These are phyloP conservation scores for Trichocomaceae sp. DNA, from an alignment of 2,329 filamentous ascomycete species.

Conservation along the genomic window DNA sequence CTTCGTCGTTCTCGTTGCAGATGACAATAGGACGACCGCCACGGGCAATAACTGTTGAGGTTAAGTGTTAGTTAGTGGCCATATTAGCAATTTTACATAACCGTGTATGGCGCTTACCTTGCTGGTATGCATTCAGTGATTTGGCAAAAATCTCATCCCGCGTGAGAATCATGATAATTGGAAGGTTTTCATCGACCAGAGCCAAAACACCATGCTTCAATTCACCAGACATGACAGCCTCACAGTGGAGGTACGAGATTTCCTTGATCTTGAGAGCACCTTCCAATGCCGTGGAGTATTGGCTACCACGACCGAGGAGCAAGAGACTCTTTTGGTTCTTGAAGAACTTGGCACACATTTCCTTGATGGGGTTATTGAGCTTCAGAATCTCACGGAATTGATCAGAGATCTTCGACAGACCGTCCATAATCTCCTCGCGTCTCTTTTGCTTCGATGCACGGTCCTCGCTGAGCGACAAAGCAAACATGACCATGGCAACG, in stretches of 20 bases:
- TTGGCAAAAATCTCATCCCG: constrained; percentile 95
- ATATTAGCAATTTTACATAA: not conserved
- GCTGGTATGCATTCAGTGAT: constrained; percentile 98
- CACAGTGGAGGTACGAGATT: constrained; percentile 98
- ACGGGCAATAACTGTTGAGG: constrained; percentile 73
- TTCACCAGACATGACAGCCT: constrained; percentile 99
- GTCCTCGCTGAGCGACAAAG: constrained; percentile 90
- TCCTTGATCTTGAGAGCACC: constrained; percentile 99
- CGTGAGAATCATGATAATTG: constrained; percentile 99
- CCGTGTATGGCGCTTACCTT: constrained; percentile 52
- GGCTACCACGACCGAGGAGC: constrained; percentile 86
- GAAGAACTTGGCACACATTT: constrained; percentile 84
- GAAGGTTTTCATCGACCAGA: constrained; percentile 94
- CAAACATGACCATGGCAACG: constrained; percentile 99
- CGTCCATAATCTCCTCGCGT: constrained; percentile 93
- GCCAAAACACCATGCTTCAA: constrained; percentile 98
- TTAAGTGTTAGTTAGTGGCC: constrained; percentile 21
- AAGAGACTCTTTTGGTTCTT: constrained; percentile 96
- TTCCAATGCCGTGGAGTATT: constrained; percentile 90
- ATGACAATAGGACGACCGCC: constrained; percentile 96
- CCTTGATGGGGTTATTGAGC: constrained; percentile 89
- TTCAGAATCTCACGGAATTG: constrained; percentile 91
- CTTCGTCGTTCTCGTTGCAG: constrained; percentile 82
- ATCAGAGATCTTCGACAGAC: constrained; percentile 74
- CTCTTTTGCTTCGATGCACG: constrained; percentile 88